Evolutionary conservation across 176 grass and related monocot genomes (phyloP), one percentile per base, ranked within the genome.

Genomic region (Paspalum notatum): DNA sequence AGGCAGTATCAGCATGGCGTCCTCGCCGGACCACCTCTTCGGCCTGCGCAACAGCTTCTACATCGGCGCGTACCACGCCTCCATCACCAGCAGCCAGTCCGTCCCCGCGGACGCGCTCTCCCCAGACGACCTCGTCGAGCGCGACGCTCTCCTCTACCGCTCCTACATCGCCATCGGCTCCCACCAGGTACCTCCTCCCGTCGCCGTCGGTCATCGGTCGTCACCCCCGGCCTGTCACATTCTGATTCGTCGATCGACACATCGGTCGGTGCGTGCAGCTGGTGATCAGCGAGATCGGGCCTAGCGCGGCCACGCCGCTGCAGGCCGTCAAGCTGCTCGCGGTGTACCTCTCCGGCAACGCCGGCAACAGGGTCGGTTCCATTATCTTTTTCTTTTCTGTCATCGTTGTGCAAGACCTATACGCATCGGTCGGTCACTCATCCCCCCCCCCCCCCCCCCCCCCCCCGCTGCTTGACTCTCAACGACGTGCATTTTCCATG

Each of bases 121-220:
- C 73, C 47, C 81, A 27, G 91, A 97, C 62, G 91, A 89, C 6
- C 52, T 87, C 47, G 8, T 89, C 86, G 79, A 93, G 71, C 94
- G 91, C 78, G 91, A 93, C 63, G 79, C 91, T 20, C 14, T 97
- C 71, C 84, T 97, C 47, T 85, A 91, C 60, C 94, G 89, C 81
- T 93, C 94, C 54, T 97, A 97, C 86, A 85, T 97, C 84, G 94
- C 89, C 51, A 80, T 91, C 25, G 84, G 91, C 27, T 97, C 94
- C 52, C 84, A 93, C 51, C 86, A 93, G 93, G 93, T 96, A 22
- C 38, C 32, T 32, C 32, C 32, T 32, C 32, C 32, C 32, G 32
- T 1, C 32, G 3, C 32, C 32, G 32, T 32, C 32, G 32, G 32
- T 32, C 2, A 32, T 32, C 32, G 32, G 32, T 32, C 32, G 32